Evolutionary conservation across 108 stramenopile species (phyloP), one percentile per base, ranked within the genome.

Genomic region (Skeletonema menzelii): DNA sequence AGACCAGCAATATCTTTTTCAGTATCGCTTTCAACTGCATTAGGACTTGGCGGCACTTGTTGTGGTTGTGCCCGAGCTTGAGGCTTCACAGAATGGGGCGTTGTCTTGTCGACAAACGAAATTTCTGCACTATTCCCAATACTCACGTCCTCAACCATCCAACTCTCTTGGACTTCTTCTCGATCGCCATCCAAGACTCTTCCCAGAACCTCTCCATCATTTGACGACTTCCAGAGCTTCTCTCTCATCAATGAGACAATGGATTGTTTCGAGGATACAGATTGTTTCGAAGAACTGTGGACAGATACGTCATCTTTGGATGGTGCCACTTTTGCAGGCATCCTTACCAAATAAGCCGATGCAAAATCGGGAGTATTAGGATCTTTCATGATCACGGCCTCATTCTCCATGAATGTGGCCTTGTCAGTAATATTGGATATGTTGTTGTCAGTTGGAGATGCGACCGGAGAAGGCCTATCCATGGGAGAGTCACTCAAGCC

Each of bases 61-160:
- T 30, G 30, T 15, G 15, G 11, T 11, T 42, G 38, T 15, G 38
- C 3, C 40, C 40, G 40, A n/a, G 40, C 40, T n/a, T 53, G 49
- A 53, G 19, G 49, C 22, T 53, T 22, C 22, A 42, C 40, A 2
- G 40, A 4, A 24, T 24, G 49, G 24, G 49, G 49, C 24, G 49
- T 15, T 24, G 11, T 20, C 42, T 70, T 35, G 17, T 56, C 59
- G 4, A 47, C 19, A 27, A 70, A 47, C 10, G 32, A 44, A 22
- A 60, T 22, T 8, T 72, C 70, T 27, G 34, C 61, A 32, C 70
- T 72, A 20, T 62, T 62, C 20, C 49, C 56, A 15, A 14, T 19
- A 26, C 70, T 62, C 47, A 56, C 24, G 49, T 63, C 61, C 53
- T 72, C 70, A 30, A 72, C 20, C 62, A 72, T 63, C 62, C 60